Evolutionary conservation across 345 rosid species (phyloP).

Genomic region (Hypericum perforatum): DNA sequence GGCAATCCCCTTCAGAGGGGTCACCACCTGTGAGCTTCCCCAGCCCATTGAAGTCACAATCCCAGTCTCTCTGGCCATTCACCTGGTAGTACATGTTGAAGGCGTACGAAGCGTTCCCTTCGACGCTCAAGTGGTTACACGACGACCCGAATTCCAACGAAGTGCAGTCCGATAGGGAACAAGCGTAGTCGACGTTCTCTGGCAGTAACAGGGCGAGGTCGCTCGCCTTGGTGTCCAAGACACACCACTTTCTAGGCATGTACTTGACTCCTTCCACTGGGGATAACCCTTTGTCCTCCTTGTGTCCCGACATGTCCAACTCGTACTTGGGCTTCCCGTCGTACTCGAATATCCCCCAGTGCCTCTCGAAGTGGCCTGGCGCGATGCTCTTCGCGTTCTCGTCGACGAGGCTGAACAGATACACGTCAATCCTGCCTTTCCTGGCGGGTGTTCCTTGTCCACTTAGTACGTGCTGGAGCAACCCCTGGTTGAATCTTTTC

Average conservation of each 20-base stretch:
- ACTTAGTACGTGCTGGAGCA: slow-evolving; percentile 14
- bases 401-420: slow-evolving; percentile 19
- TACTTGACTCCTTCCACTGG: slow-evolving; percentile 53
- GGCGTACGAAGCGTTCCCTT: slow-evolving; percentile 76
- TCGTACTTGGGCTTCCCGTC: slow-evolving; percentile 30
- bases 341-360: slow-evolving; percentile 23
- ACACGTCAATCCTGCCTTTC: slow-evolving; percentile 13
- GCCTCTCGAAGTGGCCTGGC: slow-evolving; percentile 25
- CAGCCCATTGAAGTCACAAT: slow-evolving; percentile 63
- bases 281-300: slow-evolving; percentile 25
- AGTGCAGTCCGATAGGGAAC: slow-evolving; percentile 66
- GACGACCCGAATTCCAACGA: slow-evolving; percentile 68
- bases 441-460: slow-evolving; percentile 25
- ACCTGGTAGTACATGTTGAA: slow-evolving; percentile 79
- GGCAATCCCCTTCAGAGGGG: slow-evolving; percentile 54
- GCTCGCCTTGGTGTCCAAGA: slow-evolving; percentile 31
- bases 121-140: slow-evolving; percentile 40
- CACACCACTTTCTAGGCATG: slow-evolving; percentile 50
- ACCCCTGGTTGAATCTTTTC: slow-evolving; percentile 1
- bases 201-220: slow-evolving; percentile 31
- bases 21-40: slow-evolving; percentile 39
- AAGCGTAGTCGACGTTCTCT: slow-evolving; percentile 49
- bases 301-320: slow-evolving; percentile 38
- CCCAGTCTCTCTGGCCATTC: slow-evolving; percentile 43
- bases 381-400: slow-evolving; percentile 12